Conservation (phyloP, 2,329 filamentous ascomycete genomes). For the Fusarium oxysporum region DNA sequence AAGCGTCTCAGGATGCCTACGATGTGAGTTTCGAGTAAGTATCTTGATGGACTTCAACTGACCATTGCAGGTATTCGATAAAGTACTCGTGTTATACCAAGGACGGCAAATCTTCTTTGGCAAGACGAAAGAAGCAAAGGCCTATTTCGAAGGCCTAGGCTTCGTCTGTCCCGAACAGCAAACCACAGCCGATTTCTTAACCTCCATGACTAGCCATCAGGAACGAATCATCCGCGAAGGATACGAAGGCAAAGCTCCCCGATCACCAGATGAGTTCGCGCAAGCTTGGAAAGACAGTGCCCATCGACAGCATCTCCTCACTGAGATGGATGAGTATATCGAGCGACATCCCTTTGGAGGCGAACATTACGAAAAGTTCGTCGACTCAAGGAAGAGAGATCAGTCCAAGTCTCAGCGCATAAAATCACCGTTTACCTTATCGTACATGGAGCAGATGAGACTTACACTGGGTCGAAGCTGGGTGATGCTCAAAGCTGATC, state of each 20-base stretch:
- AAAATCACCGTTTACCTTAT: slow-evolving; percentile 34
- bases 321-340: slow-evolving; percentile 49
- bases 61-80: slow-evolving; percentile 67
- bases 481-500: slow-evolving; percentile 40
- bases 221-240: slow-evolving; percentile 51
- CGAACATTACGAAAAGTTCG: slow-evolving; percentile 42
- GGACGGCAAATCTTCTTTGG: slow-evolving; percentile 70
- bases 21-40: slow-evolving; percentile 31
- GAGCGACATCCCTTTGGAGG: slow-evolving; percentile 43
- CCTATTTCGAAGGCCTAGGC: slow-evolving; percentile 55
- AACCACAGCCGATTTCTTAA: slow-evolving; percentile 80
- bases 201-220: slow-evolving; percentile 57
- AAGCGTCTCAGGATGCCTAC: slow-evolving; percentile 61
- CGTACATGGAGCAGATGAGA: slow-evolving; percentile 36
- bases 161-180: slow-evolving; percentile 67
- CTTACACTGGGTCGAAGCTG: slow-evolving; percentile 37
- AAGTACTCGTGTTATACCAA: slow-evolving; percentile 75
- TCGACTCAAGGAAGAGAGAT: slow-evolving; percentile 40
- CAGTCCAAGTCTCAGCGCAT: slow-evolving; percentile 38
- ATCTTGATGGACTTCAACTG: background rate
- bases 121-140: slow-evolving; percentile 40
- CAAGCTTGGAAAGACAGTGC: slow-evolving; percentile 49
- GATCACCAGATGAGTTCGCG: slow-evolving; percentile 53
- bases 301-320: slow-evolving; percentile 41
- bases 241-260: slow-evolving; percentile 48